Evolutionary conservation across 352 stramenopile species (phyloP), one percentile per base, ranked within the genome.

Genomic region (Peronosclerospora sorghi): DNA sequence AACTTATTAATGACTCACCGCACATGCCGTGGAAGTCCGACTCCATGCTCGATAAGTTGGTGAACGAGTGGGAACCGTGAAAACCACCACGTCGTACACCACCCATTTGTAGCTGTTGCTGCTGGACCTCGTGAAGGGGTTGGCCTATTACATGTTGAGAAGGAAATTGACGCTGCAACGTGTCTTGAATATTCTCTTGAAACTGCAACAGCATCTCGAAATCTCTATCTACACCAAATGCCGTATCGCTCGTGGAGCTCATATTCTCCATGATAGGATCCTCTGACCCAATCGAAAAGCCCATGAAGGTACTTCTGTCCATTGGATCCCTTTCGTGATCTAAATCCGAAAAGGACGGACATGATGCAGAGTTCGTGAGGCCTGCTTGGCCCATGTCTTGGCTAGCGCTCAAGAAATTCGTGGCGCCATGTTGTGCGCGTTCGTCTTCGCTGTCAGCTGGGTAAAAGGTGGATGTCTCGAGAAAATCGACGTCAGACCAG

Each of bases 341-440:
- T 23, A 83, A 32, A 13, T 62, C 71, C 26, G 75, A 82, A 55
- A 87, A 79, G 19, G 72, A 83, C 44, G 75, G 75, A 41, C 72
- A 87, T 20, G 75, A 87, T 28, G 75, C 71, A 23, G 75, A 87
- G 41, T 73, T 77, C 14, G 75, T 83, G 38, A 87, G 52, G 15
- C 51, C 56, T 18, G 23, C 13, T 18, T 20, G 44, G 8, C 19
- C 40, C 7, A 14, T 14, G 30, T 18, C 30, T 18, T 63, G 47
- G 29, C 30, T 45, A 17, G 29, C 24, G 54, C n/a, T 48, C 17
- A 51, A 19, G 40, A 59, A 63, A 44, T 53, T 49, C 30, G 43
- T 56, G 20, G 48, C 48, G 23, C 58, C 58, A 41, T 63, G 58
- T 24, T 67, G 58, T 12, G 58, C 44, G 36, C 54, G 58, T 46